These are phyloP conservation scores for Centella asiatica DNA, from an alignment of 129 eudicot species.

Conservation along the genomic window DNA sequence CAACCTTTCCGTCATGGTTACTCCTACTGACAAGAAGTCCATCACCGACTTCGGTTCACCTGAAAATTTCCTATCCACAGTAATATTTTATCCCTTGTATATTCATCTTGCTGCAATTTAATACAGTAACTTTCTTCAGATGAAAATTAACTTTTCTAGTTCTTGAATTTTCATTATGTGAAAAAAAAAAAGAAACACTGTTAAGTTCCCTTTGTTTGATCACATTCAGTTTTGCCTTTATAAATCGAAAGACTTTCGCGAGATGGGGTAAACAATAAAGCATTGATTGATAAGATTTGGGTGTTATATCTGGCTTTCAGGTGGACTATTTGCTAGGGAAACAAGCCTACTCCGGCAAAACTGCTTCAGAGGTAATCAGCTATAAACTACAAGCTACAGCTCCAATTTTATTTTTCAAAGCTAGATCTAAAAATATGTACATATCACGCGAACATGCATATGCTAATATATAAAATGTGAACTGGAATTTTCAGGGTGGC, in stretches of 20 bases:
- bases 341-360: conserved; percentile 89
- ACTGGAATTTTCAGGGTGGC: conserved; percentile 60
- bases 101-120: no score
- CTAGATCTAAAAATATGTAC: no score
- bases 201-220: no score
- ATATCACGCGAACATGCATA: not conserved
- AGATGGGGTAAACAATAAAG: no score
- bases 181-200: no score
- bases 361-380: conserved; percentile 74
- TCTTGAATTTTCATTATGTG: no score
- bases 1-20: conserved; percentile 57
- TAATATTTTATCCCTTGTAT: conserved; percentile 5
- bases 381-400: not conserved
- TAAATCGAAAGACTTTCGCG: no score
- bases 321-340: conserved; percentile 94
- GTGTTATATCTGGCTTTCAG: conserved; percentile 30
- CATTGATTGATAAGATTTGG: no score
- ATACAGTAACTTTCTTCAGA: no score
- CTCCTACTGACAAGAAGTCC: conserved; percentile 83
- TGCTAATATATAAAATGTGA: not conserved
- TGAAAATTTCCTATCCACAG: conserved; percentile 72
- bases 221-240: no score
- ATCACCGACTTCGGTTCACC: conserved; percentile 93
- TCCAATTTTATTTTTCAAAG: not conserved
- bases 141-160: no score